Evolutionary conservation across 2,329 filamentous ascomycete genomes (phyloP).

Genomic region (Lasiodiplodia hormozganensis): DNA sequence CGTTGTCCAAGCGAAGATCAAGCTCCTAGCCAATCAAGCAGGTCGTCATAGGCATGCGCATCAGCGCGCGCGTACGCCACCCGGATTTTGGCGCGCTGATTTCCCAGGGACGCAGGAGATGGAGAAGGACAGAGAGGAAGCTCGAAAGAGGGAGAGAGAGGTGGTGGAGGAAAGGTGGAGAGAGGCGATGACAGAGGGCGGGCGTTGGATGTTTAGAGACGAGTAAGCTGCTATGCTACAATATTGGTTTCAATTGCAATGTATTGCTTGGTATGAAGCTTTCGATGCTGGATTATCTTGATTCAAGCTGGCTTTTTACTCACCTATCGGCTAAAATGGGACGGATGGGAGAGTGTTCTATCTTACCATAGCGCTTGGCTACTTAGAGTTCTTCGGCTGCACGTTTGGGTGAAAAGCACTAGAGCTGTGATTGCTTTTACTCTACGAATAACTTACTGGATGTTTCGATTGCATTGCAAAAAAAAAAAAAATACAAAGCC

Average conservation of each 20-base stretch:
- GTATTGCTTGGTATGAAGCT: not conserved
- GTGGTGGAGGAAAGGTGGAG: conserved; percentile 75
- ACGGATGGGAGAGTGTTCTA: not conserved
- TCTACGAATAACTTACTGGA: not conserved
- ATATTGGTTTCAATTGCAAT: not conserved
- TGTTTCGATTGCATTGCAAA: not conserved
- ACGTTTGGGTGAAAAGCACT: not conserved
- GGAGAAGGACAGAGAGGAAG: conserved; percentile 68
- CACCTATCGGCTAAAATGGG: not conserved
- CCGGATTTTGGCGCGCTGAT: conserved; percentile 89
- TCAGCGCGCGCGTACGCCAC: conserved; percentile 74
- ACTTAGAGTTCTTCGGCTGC: not conserved
- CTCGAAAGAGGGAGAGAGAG: conserved; percentile 67
- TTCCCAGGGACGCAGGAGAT: conserved; percentile 89
- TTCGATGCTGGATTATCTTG: not conserved
- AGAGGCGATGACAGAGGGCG: conserved; percentile 80
- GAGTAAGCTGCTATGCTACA: conserved; percentile 57
- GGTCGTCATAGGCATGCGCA: conserved; percentile 81
- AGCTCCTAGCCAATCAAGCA: conserved; percentile 74
- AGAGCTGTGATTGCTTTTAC: not conserved
- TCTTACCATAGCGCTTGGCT: not conserved
- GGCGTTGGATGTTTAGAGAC: conserved; percentile 82
- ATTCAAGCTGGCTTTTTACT: not conserved
- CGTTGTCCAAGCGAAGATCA: conserved; percentile 77
- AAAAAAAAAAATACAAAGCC: too few relatives aligned